Conservation (phyloP, 352 stramenopile genomes). For the Phytophthora pluvialis region DNA sequence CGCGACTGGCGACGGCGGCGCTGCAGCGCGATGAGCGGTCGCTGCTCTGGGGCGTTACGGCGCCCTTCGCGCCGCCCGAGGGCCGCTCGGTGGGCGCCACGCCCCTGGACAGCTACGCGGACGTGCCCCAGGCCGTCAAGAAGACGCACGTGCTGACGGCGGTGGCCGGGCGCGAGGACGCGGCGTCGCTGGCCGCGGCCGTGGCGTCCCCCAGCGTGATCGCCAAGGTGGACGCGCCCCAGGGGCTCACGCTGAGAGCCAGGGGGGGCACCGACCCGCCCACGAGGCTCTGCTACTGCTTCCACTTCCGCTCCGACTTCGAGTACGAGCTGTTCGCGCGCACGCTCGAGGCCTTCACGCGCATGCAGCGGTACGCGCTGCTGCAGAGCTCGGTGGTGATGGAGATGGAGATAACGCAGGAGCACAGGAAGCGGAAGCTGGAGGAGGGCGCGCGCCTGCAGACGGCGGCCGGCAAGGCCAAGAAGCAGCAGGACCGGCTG, state of each 20-base stretch:
- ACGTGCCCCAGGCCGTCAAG: slow-evolving; percentile 9
- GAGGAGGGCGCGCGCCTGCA: slow-evolving; percentile 21
- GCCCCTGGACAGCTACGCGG: slow-evolving; percentile 22
- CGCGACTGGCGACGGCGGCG: slow-evolving; percentile 47
- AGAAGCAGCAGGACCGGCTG: slow-evolving; percentile 23
- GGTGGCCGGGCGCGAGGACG: slow-evolving; percentile 8
- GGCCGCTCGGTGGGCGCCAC: slow-evolving; percentile 20
- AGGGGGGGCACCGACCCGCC: background rate
- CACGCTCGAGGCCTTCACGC: slow-evolving; percentile 39
- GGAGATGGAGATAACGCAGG: slow-evolving; percentile 60
- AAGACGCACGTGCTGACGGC: slow-evolving; percentile 25
- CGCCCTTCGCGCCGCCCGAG: slow-evolving; percentile 13
- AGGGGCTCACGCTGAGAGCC: slow-evolving; percentile 8
- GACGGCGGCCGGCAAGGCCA: slow-evolving; percentile 13
- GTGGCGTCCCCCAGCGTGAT: slow-evolving; percentile 22
- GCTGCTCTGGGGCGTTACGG: slow-evolving; percentile 53
- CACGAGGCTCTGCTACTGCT: slow-evolving; percentile 61
- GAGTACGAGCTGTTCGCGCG: slow-evolving; percentile 65
- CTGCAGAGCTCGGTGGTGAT: slow-evolving; percentile 57
- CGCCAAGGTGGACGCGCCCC: slow-evolving; percentile 8
- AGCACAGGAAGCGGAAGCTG: slow-evolving; percentile 28
- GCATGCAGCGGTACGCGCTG: slow-evolving; percentile 53
- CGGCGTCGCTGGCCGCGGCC: slow-evolving; percentile 16
- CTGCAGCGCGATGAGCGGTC: slow-evolving; percentile 50
- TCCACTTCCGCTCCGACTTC: slow-evolving; percentile 62